Conservation (phyloP, 495 filamentous ascomycete species). For the Penicillium diatomitis region DNA sequence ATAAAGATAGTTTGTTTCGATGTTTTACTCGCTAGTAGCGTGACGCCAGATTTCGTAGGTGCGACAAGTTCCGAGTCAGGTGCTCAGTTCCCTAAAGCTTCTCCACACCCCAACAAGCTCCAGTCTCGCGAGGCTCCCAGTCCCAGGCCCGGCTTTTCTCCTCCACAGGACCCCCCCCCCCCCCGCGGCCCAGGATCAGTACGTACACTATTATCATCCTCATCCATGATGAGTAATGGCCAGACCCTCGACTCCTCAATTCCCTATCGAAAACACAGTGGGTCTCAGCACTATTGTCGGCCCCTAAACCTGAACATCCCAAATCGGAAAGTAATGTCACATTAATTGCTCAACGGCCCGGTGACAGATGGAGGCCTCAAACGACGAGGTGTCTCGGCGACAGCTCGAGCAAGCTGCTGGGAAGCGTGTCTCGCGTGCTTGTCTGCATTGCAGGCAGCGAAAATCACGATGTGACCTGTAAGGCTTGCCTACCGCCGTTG, state of each 20-base stretch:
- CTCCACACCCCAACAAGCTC: too few species aligned
- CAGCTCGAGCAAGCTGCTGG: conserved; percentile 25
- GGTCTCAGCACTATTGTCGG: conserved; percentile 7
- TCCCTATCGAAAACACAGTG: conserved; percentile 4
- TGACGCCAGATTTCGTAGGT: too few species aligned
- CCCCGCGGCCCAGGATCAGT: background rate
- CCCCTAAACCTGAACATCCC: conserved; percentile 7
- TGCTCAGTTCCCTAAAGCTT: too few species aligned
- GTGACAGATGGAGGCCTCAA: conserved; percentile 11
- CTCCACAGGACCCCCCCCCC: too few species aligned
- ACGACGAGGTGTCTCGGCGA: conserved; percentile 4
- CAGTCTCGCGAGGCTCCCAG: too few species aligned
- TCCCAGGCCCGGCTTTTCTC: too few species aligned
- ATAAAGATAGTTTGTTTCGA: too few species aligned
- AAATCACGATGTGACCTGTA: conserved; percentile 60
- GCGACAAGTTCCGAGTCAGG: too few species aligned
- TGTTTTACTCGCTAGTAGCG: too few species aligned
- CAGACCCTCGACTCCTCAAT: background rate
- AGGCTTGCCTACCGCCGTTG: conserved; percentile 10
- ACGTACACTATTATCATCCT: background rate
- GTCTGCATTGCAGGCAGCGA: conserved; percentile 52
- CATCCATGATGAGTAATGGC: conserved; percentile 12
- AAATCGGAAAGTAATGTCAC: conserved; percentile 5
- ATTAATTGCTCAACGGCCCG: background rate
- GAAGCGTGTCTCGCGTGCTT: conserved; percentile 54